These are phyloP conservation scores for Lepiota venenata DNA, from an alignment of 768 basidiomycete genomes.

Conservation along the genomic window DNA sequence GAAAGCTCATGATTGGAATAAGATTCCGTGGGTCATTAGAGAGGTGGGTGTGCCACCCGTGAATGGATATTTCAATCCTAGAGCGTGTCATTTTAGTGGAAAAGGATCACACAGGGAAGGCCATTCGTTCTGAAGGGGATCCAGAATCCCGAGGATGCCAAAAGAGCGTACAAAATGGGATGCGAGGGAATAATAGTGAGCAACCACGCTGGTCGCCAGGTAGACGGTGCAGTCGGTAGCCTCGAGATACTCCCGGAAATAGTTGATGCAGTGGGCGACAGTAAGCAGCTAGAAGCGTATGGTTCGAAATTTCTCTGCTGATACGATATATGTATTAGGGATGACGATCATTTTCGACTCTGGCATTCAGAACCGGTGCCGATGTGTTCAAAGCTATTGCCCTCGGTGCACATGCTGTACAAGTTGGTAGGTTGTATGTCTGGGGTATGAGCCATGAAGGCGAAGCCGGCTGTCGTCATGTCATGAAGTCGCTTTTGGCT, in stretches of 20 bases:
- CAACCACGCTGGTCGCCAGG: slow-evolving; percentile 54
- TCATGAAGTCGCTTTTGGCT: slow-evolving; percentile 48
- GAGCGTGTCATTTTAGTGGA: slow-evolving; percentile 31
- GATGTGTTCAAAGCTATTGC: slow-evolving; percentile 59
- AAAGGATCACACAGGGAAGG: slow-evolving; percentile 40
- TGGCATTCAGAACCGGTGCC: slow-evolving; percentile 46
- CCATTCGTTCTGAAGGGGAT: slow-evolving; percentile 57
- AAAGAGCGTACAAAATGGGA: slow-evolving; percentile 42
- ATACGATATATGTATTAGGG: slow-evolving; percentile 21
- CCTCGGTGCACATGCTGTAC: slow-evolving; percentile 50
- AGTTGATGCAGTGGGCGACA: slow-evolving; percentile 47
- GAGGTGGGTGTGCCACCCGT: slow-evolving; percentile 22
- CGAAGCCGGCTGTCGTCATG: slow-evolving; percentile 49
- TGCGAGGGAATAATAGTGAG: slow-evolving; percentile 55
- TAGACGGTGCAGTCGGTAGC: slow-evolving; percentile 52
- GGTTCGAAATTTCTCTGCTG: not conserved
- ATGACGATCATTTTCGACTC: slow-evolving; percentile 52
- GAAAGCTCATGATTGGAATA: slow-evolving; percentile 50
- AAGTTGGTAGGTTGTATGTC: slow-evolving; percentile 45
- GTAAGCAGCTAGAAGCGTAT: slow-evolving; percentile 20
- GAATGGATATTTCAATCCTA: not conserved
- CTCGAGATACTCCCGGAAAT: slow-evolving; percentile 49
- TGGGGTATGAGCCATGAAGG: slow-evolving; percentile 54
- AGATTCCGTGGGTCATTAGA: slow-evolving; percentile 45
- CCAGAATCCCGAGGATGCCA: slow-evolving; percentile 43